phyloP scores from a whole-genome alignment of 1,284 basidiomycete genomes.

The Gymnopus androsaceus region DNA sequence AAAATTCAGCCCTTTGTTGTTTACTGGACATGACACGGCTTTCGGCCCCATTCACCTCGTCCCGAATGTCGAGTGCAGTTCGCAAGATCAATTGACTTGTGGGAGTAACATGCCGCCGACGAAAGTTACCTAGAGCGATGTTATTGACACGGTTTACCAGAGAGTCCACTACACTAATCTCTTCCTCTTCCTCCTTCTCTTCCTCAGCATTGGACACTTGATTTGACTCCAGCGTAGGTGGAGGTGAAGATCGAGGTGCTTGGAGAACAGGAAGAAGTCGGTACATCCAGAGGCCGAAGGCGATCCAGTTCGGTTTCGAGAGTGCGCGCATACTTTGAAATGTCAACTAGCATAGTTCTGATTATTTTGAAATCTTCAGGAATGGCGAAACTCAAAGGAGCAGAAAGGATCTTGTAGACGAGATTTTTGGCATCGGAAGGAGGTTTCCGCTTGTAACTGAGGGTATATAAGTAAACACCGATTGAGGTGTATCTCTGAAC shows the following conservation, averaged over 20 bases:
- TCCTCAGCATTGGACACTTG: too few relatives aligned
- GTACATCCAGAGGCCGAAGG: neutral
- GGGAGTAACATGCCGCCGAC: conserved; percentile 53
- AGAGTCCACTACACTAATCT: conserved; percentile 19
- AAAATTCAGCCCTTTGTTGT: conserved; percentile 20
- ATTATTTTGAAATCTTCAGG: conserved; percentile 20
- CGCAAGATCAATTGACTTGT: conserved; percentile 53
- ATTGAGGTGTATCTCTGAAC: neutral
- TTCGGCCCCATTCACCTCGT: conserved; percentile 36
- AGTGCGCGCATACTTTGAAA: conserved; percentile 16
- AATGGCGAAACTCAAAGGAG: conserved; percentile 1
- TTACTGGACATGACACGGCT: conserved; percentile 8
- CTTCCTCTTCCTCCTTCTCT: conserved; percentile 15
- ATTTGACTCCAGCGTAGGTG: too few relatives aligned
- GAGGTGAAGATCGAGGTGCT: neutral
- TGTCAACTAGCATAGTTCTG: conserved; percentile 15
- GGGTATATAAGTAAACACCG: neutral
- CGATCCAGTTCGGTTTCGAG: conserved; percentile 15
- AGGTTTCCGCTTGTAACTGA: neutral
- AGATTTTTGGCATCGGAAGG: conserved; percentile 4
- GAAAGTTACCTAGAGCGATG: conserved; percentile 22
- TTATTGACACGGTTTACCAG: conserved; percentile 18
- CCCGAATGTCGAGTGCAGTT: conserved; percentile 52
- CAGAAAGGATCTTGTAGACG: conserved; percentile 9
- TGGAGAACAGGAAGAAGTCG: neutral